phyloP scores from a whole-genome alignment of 768 basidiomycete genomes.

The Tylopilus sp. region DNA sequence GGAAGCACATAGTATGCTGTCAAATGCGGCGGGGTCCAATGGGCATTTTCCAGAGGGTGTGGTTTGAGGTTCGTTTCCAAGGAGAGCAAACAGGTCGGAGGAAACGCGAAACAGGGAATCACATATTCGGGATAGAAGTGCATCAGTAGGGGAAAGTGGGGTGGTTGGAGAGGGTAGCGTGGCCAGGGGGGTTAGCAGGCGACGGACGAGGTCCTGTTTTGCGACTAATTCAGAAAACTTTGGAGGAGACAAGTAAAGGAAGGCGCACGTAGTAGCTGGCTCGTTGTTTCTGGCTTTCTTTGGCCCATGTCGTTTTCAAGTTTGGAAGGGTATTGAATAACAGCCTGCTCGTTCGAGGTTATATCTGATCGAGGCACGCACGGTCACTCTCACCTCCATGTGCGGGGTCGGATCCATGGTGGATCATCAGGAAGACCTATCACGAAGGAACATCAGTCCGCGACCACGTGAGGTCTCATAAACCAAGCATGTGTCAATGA shows the following conservation, averaged over 20 bases:
- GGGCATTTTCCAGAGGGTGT: conserved; percentile 39
- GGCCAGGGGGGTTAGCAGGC: conserved; percentile 55
- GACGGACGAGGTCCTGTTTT: conserved; percentile 69
- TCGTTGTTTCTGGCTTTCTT: conserved; percentile 55
- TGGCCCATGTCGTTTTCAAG: conserved; percentile 56
- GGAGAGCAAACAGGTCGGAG: conserved; percentile 42
- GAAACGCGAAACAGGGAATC: conserved; percentile 59
- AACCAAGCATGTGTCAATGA: conserved; percentile 2
- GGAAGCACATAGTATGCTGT: conserved; percentile 45
- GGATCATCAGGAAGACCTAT: conserved; percentile 74
- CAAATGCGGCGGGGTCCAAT: conserved; percentile 44
- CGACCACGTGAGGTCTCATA: not conserved
- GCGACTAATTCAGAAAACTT: not conserved
- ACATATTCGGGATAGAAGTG: conserved; percentile 44
- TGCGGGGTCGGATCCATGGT: conserved; percentile 67
- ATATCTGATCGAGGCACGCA: conserved; percentile 1
- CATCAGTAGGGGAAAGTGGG: conserved; percentile 43
- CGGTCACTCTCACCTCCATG: conserved; percentile 63
- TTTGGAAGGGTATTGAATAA: conserved; percentile 60
- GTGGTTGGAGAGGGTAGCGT: conserved; percentile 39
- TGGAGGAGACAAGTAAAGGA: not conserved
- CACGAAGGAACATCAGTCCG: conserved; percentile 1
- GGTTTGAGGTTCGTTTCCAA: conserved; percentile 52
- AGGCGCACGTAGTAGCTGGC: conserved; percentile 70
- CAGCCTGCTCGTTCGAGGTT: conserved; percentile 37